Percentiles rank a stretch among this genome's conserved stretches.
These are phyloP conservation scores for Fusarium zealandicum DNA, from an alignment of 2,329 filamentous ascomycete species.

Conservation along the genomic window DNA sequence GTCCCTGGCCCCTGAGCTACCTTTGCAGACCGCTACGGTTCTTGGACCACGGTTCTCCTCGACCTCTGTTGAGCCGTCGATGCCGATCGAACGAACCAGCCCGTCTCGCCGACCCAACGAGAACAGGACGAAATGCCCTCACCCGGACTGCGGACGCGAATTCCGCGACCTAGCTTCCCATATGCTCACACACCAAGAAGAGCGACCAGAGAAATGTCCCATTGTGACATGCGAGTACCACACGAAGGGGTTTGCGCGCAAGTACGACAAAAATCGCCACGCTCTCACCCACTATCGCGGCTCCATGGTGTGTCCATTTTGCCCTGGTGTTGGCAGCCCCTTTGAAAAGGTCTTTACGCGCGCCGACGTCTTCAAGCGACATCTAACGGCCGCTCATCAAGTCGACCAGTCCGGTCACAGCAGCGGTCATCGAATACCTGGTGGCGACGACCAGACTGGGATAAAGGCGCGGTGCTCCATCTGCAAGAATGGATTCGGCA, in stretches of 20 bases:
- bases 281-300: constrained; percentile 97
- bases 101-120: constrained; percentile 46
- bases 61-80: constrained; percentile 34
- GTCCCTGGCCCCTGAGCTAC: constrained; percentile 23
- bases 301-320: constrained; percentile 97
- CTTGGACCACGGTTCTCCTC: constrained; percentile 25
- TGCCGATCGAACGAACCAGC: constrained; percentile 40
- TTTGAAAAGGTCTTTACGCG: constrained; percentile 96
- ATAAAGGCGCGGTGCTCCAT: constrained; percentile 89
- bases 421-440: constrained; percentile 62
- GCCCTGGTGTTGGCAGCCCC: constrained; percentile 83
- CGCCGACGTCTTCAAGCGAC: constrained; percentile 95
- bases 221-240: constrained; percentile 95
- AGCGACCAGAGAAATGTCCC: constrained; percentile 94
- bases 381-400: constrained; percentile 89
- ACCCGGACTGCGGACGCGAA: constrained; percentile 64
- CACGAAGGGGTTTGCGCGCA: constrained; percentile 90
- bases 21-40: constrained; percentile 14
- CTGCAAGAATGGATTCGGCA: constrained; percentile 79
- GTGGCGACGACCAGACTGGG: constrained; percentile 31
- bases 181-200: constrained; percentile 94
- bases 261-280: constrained; percentile 98
- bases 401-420: constrained; percentile 95
- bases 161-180: constrained; percentile 80
- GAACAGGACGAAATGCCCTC: constrained; percentile 60